These are phyloP conservation scores for Ustilago trichophora DNA, from an alignment of 1,284 basidiomycete genomes.

Conservation along the genomic window DNA sequence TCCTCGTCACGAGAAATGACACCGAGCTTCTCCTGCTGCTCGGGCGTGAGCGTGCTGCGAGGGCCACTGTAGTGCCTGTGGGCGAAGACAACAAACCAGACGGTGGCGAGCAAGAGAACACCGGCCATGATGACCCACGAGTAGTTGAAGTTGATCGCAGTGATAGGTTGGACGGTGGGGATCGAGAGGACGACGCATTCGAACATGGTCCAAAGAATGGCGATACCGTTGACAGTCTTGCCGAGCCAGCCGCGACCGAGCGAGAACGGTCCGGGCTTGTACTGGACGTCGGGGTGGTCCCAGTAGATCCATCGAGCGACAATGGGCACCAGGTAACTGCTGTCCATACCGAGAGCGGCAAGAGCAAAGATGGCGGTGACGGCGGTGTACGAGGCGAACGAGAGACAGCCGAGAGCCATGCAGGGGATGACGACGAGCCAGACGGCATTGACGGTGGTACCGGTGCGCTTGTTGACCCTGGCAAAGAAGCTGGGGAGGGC, in stretches of 20 bases:
- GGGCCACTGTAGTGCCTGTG: constrained; percentile 69
- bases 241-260: constrained; percentile 79
- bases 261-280: constrained; percentile 88
- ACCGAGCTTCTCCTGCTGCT: constrained; percentile 57
- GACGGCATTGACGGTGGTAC: constrained; percentile 83
- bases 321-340: constrained; percentile 71
- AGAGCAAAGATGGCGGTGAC: constrained; percentile 64
- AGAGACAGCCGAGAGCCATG: constrained; percentile 57
- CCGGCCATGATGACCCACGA: constrained; percentile 67
- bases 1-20: constrained; percentile 49
- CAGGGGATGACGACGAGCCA: constrained; percentile 75
- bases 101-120: constrained; percentile 66
- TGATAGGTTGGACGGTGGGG: constrained; percentile 50
- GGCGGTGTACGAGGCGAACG: constrained; percentile 57
- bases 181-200: constrained; percentile 62
- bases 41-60: constrained; percentile 51
- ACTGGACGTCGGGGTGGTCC: constrained; percentile 81
- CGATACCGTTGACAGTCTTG: constrained; percentile 74
- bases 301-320: constrained; percentile 74
- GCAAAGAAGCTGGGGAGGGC: constrained; percentile 86
- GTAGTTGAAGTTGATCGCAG: constrained; percentile 50
- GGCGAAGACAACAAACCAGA: constrained; percentile 69
- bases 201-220: constrained; percentile 71
- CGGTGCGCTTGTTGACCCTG: constrained; percentile 71
- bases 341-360: constrained; percentile 80